Base-by-base conservation (phyloP, 2,329 filamentous ascomycete genomes). In the Chrysosporium keratinophilum region DNA sequence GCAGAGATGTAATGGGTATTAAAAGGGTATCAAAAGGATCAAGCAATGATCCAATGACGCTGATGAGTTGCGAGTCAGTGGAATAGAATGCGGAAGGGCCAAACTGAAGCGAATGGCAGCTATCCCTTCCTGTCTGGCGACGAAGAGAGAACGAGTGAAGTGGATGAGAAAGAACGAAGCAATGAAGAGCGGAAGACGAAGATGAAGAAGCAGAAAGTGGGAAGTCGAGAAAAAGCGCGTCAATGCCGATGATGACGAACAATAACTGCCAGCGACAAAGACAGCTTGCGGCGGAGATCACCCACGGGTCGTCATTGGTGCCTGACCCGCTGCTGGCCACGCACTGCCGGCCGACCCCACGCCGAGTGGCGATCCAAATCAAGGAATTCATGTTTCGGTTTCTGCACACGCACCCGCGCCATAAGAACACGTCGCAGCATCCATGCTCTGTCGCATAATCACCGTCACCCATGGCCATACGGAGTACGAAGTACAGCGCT, bases 101-200 rank as follows among this genome's bases (percentile, higher is more conserved):
- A 58, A 58, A 62, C 60, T 55, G 54, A 43, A 59, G 59, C 57
- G 58, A 61, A 59, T 54, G 54, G 55, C 58, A 59, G 56, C 58
- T 58, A 50, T 54, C 59, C 56, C 49, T 55, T 49, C 44, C 54
- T 45, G 20, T 44, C 42, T 53, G 2, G 31, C 15, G 42, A 20
- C 7, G 35, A 39, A 10, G 42, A 46, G 10, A 23, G 42, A 40
- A 17, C 20, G 42, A 52, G 35, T 33, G 42, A 47, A 14, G 31
- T 34, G 19, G 33, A 46, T 34, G 15, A 48, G 31, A 37, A 35
- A 14, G 37, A 41, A 43, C 34, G 34, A 35, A 46, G 17, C 42
- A 7, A n/a, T 14, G 14, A 44, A 40, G 9, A 23, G 14, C 35
- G 19, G 17, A 23, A 34, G 31, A 23, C 17, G 10, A 31, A 52